Evolutionary conservation across 2,329 filamentous ascomycete genomes (phyloP), one percentile per base, ranked within the genome.

Genomic region (Trichophaea hybrida): DNA sequence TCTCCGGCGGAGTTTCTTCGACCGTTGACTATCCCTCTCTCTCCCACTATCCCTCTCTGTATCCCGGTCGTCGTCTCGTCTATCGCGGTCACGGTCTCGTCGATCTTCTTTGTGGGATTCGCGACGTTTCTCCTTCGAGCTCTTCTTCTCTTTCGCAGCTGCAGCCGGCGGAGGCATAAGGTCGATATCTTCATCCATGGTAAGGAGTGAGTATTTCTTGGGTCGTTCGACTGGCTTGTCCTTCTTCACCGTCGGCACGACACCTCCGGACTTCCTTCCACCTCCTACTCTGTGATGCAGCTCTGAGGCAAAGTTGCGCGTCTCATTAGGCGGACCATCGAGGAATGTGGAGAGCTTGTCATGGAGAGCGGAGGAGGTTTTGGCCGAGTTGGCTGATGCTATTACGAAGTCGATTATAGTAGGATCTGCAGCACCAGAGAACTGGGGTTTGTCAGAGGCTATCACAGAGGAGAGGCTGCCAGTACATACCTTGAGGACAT

Each of bases 101-200:
- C 55, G 40, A 40, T 64, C 63, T 35, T 61, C 61, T 2, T 55
- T 59, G 34, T 61, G 58, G 4, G 50, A 33, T 31, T 62, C 62
- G 32, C 60, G 33, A 15, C 64, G 58, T 31, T 57, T 61, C 55
- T 64, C 62, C 43, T 63, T 64, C 32, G 53, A 58, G 49, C 61
- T 61, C 52, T 57, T 61, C 48, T 65, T 62, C 31, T 34, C 13
- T 7, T 33, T 48, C 38, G 73, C 73, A 69, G 75, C 77, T 70
- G 75, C 60, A 6, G 57, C 34, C 15, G 64, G 63, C 13, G 65
- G 65, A 15, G 65, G 64, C 58, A 61, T 60, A 59, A 64, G 61
- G n/a, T 81, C 75, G 63, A 81, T 80, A 37, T 78, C 78, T 8
- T 81, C 80, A 61, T 81, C 81, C 82, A 85, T 85, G 6, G 82